Evolutionary conservation across 371 early-diverging fungal species (phyloP), one percentile per base, ranked within the genome.

Genomic region (Lichtheimia corymbifera): DNA sequence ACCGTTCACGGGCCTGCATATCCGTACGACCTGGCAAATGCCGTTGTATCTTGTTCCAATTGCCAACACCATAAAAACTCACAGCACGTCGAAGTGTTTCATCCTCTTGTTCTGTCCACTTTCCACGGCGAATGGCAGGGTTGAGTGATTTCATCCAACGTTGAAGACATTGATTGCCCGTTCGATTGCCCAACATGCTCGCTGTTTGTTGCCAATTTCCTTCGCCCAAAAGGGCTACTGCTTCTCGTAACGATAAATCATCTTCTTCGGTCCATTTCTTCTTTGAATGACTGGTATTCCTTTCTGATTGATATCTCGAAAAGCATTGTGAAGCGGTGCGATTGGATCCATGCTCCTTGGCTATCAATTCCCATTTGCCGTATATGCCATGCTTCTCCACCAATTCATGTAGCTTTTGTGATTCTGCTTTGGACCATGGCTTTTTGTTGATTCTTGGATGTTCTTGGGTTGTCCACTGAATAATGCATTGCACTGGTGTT

Each of bases 1-100:
- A 96, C 53, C 96, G 79, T 67, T 96, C 95, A 28, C 96, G 83
- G 55, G 94, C 94, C 60, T 96, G 94, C 57, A 90, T 86, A 67
- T 95, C 95, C 2, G 93, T 94, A 49, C 94, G 76, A 18, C 90
- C 89, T 1, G 83, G 85, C 11, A 95, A 82, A 60, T 86, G 78
- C 45, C 82, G 76, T 52, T 87, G 86, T 18, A 96, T 71, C 60
- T 84, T 87, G 27, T 75, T 76, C 96, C 96, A 96, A 55, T 86
- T 84, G 9, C 88, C 86, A 4, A 73, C 75, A 11, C 94, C 95
- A 63, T 87, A 90, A 4, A 83, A 61, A 1, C 71, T 71, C 0
- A 91, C 85, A 0, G 93, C 92, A 1, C 78, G 81, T 53, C 73
- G 71, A 22, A 96, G 75, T 14, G 83, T 68, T 2, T 76, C 73